These are phyloP conservation scores for Starmerella apis DNA, from an alignment of 805 yeast genomes.

Conservation along the genomic window DNA sequence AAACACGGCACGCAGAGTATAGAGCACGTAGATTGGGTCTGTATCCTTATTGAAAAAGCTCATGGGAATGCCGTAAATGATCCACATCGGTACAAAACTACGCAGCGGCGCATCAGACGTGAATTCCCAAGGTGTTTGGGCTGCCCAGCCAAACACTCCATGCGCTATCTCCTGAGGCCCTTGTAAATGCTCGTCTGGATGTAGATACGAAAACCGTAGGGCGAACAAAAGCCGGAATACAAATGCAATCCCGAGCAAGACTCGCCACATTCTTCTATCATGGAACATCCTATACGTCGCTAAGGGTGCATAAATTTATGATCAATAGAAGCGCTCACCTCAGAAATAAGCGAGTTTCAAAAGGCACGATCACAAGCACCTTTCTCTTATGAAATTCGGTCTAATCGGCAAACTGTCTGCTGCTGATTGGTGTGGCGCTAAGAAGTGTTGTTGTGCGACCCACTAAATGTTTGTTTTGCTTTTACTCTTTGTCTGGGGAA, in stretches of 20 bases:
- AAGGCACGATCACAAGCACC: background rate
- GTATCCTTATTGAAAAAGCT: conserved; percentile 34
- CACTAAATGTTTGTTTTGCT: background rate
- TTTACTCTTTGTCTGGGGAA: background rate
- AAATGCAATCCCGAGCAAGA: conserved; percentile 37
- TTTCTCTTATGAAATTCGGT: background rate
- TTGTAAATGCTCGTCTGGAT: conserved; percentile 97
- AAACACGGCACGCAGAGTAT: conserved; percentile 43
- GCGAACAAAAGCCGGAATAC: conserved; percentile 47
- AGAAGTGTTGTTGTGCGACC: background rate
- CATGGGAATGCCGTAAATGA: conserved; percentile 57
- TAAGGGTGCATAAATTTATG: background rate
- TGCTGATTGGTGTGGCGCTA: conserved; percentile 5
- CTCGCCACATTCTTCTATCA: conserved; percentile 37
- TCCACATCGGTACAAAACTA: conserved; percentile 56
- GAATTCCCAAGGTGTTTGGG: conserved; percentile 78
- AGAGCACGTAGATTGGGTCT: conserved; percentile 44
- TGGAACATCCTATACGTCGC: conserved; percentile 1
- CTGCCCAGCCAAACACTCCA: conserved; percentile 37
- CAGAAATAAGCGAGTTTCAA: background rate
- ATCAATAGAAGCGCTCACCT: background rate
- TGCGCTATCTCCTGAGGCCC: conserved; percentile 61
- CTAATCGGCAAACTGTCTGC: background rate
- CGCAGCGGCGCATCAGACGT: conserved; percentile 47
- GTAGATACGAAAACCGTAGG: conserved; percentile 71